Evolutionary conservation across 768 basidiomycete species (phyloP).

Genomic region (Leccinum subgranulosum): DNA sequence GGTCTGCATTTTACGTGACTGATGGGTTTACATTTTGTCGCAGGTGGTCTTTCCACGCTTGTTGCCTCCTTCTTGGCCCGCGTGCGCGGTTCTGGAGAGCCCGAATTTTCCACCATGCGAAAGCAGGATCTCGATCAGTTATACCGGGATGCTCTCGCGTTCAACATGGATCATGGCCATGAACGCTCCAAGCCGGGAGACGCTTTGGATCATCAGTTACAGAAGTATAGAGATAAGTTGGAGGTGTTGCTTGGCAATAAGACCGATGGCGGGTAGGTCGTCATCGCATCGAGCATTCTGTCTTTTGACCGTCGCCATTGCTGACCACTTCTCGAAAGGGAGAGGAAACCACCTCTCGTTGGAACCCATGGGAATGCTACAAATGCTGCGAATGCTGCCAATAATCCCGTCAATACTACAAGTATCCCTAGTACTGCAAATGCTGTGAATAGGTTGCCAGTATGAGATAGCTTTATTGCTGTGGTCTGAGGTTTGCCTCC

Average conservation of each 20-base stretch:
- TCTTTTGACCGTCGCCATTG: neutral
- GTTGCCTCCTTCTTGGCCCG: slow-evolving; percentile 73
- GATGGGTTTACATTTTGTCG: neutral
- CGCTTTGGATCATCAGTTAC: slow-evolving; percentile 7
- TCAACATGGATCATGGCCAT: slow-evolving; percentile 56
- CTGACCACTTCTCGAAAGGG: neutral
- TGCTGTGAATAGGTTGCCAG: neutral
- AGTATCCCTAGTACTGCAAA: neutral
- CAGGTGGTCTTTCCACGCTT: slow-evolving; percentile 65
- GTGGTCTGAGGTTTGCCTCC: neutral
- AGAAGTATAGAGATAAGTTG: slow-evolving; percentile 18
- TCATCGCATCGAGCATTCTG: neutral
- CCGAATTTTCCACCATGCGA: slow-evolving; percentile 54
- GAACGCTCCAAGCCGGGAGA: slow-evolving; percentile 11
- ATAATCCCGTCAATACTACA: neutral
- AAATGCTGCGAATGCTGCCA: neutral
- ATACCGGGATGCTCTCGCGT: slow-evolving; percentile 57
- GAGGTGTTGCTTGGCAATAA: slow-evolving; percentile 29
- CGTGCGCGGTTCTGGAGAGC: slow-evolving; percentile 65
- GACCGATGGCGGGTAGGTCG: slow-evolving; percentile 21
- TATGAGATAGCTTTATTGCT: neutral
- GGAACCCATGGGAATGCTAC: neutral
- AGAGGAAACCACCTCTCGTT: neutral
- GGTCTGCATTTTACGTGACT: neutral
- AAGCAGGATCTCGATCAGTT: slow-evolving; percentile 64